A percentile compares a stretch with the other conserved stretches of the same genome.
phyloP scores from a whole-genome alignment of 345 rosid species.

The Turnera subulata region DNA sequence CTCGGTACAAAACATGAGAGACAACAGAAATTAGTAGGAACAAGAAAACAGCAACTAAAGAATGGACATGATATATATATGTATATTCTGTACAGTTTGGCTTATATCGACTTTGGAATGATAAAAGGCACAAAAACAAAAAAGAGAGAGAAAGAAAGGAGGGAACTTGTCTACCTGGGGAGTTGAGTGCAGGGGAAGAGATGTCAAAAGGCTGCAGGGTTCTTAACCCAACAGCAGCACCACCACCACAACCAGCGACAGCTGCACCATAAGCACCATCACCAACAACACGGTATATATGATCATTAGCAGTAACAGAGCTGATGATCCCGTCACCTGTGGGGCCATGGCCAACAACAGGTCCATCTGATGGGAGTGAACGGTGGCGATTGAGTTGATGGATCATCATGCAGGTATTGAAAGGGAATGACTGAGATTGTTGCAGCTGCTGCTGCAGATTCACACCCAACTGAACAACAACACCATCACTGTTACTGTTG shows the following conservation, averaged over 20 bases:
- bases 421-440: slow-evolving; percentile 19
- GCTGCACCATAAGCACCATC: slow-evolving; percentile 7
- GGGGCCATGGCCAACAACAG: slow-evolving; percentile 7
- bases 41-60: too few relatives aligned
- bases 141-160: too few relatives aligned
- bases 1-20: too few relatives aligned
- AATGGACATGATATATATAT: too few relatives aligned
- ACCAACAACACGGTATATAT: slow-evolving; percentile 1
- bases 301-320: neutral
- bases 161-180: too few relatives aligned
- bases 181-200: too few relatives aligned
- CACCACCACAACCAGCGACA: slow-evolving; percentile 10
- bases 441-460: slow-evolving; percentile 21
- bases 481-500: neutral
- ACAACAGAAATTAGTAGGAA: too few relatives aligned
- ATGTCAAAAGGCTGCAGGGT: too few relatives aligned
- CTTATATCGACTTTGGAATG: slow-evolving; percentile 5
- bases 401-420: slow-evolving; percentile 22
- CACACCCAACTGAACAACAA: slow-evolving; percentile 17
- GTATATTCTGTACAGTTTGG: too few relatives aligned
- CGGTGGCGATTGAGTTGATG: slow-evolving; percentile 30
- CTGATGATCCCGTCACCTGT: neutral
- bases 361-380: slow-evolving; percentile 19
- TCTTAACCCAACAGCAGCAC: too few relatives aligned
- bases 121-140: slow-evolving; percentile 20